A percentile compares a stretch with the other conserved stretches of the same genome.
Evolutionary conservation across 2,329 filamentous ascomycete genomes (phyloP).

Genomic region (Calonectria multiphialidica): DNA sequence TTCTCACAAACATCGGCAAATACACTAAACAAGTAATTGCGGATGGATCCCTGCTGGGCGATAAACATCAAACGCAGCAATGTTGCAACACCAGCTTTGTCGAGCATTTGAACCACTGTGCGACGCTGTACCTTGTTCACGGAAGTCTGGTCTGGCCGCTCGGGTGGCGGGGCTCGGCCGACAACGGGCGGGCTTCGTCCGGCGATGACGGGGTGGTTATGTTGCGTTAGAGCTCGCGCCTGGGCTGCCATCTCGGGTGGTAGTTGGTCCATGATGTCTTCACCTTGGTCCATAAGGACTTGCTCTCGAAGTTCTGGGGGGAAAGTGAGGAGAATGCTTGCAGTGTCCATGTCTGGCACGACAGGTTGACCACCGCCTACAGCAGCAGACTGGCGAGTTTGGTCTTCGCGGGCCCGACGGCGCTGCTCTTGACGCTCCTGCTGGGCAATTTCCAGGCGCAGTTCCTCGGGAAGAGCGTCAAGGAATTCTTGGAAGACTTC

Average conservation of each 20-base stretch:
- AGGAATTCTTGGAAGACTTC: constrained; percentile 95
- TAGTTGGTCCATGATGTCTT: constrained; percentile 85
- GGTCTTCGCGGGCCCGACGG: constrained; percentile 86
- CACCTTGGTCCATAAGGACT: constrained; percentile 91
- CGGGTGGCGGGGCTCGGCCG: constrained; percentile 33
- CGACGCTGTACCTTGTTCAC: constrained; percentile 79
- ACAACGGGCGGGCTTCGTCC: constrained; percentile 46
- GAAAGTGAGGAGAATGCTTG: constrained; percentile 91
- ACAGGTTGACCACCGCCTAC: constrained; percentile 66
- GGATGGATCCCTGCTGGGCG: constrained; percentile 88
- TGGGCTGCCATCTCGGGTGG: constrained; percentile 89
- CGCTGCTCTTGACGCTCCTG: constrained; percentile 92
- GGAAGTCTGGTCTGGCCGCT: constrained; percentile 53
- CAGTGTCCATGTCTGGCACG: constrained; percentile 86
- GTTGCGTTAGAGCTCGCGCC: constrained; percentile 76
- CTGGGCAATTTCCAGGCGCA: constrained; percentile 90
- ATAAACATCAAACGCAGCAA: constrained; percentile 98
- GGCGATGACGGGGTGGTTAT: constrained; percentile 46
- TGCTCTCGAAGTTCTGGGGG: constrained; percentile 87
- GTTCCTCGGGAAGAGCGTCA: constrained; percentile 89
- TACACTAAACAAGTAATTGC: constrained; percentile 86
- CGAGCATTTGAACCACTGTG: constrained; percentile 94
- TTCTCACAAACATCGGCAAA: constrained; percentile 95
- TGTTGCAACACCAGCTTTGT: constrained; percentile 96
- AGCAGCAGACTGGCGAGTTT: constrained; percentile 74